Evolutionary conservation across 2,329 filamentous ascomycete genomes (phyloP), one percentile per base, ranked within the genome.

Genomic region (Xylaria sp.): DNA sequence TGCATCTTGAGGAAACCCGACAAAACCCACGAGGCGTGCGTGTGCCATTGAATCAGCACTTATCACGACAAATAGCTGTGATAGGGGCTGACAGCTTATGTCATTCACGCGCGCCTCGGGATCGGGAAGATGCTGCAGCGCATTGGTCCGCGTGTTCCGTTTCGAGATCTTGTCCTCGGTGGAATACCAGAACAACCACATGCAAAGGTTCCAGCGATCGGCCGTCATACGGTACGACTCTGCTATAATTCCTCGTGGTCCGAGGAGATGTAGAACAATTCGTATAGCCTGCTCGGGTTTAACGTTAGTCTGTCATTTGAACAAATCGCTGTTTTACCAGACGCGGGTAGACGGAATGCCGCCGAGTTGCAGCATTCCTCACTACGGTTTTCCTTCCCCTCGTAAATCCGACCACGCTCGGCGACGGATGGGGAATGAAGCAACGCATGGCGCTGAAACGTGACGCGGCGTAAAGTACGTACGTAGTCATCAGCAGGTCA

Each of bases 61-160:
- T 37, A 19, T 23, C 37, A 44, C 37, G 3, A 29, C 1, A n/a
- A 3, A 17, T 19, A 13, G 6, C 29, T 48, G 21, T 33, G 17
- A 4, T 23, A 51, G 25, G 13, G 25, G 19, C 29, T 9, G 35
- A n/a, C 17, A 6, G 48, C 59, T 62, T 58, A 62, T 48, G 21
- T 62, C 54, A 62, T 58, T 62, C 43, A n/a, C 54, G 59, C 54
- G 54, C 59, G 54, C 29, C 19, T 58, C 53, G 53, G 53, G 6
- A 15, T 23, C 47, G 19, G 21, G 4, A 29, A 29, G 43, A 25
- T 43, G 21, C 9, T 43, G 11, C 5, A 21, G 15, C 25, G 8
- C 2, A 13, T n/a, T 44, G 40, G 47, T 57, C 58, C 46, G 53
- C 13, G n/a, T 46, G 23, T 29, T 46, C 53, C 47, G 47, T 27